phyloP scores from a whole-genome alignment of 78 protist genomes.

The Guillardia theta region DNA sequence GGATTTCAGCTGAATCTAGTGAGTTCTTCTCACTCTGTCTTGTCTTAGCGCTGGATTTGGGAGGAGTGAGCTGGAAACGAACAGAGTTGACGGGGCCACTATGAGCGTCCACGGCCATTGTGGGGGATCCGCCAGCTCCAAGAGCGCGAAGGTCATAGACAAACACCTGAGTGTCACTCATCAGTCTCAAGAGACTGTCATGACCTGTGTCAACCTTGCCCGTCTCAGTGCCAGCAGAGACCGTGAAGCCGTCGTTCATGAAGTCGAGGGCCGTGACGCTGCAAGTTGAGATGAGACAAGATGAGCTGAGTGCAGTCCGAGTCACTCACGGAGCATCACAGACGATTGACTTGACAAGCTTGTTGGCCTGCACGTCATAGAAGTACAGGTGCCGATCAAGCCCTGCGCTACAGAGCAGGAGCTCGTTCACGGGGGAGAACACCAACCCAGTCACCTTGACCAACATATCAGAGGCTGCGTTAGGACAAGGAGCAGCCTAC shows the following conservation, averaged over 20 bases:
- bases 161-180: no score
- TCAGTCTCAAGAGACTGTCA: no score
- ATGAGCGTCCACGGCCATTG: not conserved
- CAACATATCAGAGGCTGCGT: not conserved
- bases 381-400: not conserved
- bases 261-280: not conserved
- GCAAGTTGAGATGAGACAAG: no score
- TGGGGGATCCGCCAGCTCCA: not conserved
- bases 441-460: not conserved
- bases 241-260: slow-evolving; percentile 37
- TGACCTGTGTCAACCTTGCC: no score
- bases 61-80: not conserved
- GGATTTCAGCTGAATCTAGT: no score
- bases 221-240: not conserved
- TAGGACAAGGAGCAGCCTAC: not conserved
- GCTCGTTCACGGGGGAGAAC: slow-evolving; percentile 38
- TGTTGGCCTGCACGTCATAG: slow-evolving; percentile 36
- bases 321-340: not conserved
- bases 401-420: not conserved
- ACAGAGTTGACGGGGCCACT: not conserved
- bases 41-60: not conserved
- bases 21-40: no score
- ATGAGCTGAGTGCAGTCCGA: no score
- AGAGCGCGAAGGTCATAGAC: not conserved
- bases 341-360: not conserved